Evolutionary conservation across 371 early-diverging fungal species (phyloP).

Genomic region (Syncephalastrum racemosum): DNA sequence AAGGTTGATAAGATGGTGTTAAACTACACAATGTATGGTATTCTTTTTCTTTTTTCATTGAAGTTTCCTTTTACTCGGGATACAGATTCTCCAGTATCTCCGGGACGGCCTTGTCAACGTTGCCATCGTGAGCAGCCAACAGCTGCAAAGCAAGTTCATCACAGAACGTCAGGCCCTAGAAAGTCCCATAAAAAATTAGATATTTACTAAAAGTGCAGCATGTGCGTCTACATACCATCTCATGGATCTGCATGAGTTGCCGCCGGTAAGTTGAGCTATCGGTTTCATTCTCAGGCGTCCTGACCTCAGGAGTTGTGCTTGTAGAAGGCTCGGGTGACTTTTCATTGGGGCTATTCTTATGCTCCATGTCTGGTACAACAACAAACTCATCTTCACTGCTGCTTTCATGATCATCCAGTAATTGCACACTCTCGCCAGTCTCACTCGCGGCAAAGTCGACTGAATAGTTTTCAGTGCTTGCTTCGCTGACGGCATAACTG

Average conservation of each 20-base stretch:
- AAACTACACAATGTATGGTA: neutral
- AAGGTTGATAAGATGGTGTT: neutral
- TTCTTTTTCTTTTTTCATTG: slow-evolving; percentile 1
- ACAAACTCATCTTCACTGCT: slow-evolving; percentile 8
- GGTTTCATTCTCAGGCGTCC: neutral
- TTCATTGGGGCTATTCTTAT: neutral
- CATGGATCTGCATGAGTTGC: slow-evolving; percentile 33
- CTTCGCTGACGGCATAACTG: slow-evolving; percentile 3
- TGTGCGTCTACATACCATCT: slow-evolving; percentile 28
- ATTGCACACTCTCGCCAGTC: neutral
- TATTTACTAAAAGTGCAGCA: neutral
- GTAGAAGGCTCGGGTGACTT: slow-evolving; percentile 1
- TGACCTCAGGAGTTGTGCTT: neutral
- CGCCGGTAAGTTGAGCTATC: slow-evolving; percentile 6
- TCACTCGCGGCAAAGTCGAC: neutral
- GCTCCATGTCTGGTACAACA: neutral
- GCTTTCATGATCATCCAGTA: neutral
- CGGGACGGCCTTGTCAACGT: slow-evolving; percentile 29
- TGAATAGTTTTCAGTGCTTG: no score
- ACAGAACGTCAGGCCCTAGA: slow-evolving; percentile 33
- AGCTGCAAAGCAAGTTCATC: slow-evolving; percentile 32
- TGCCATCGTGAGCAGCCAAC: slow-evolving; percentile 23
- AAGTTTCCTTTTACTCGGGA: slow-evolving; percentile 10
- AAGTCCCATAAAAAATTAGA: neutral
- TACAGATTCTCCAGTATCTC: slow-evolving; percentile 28